A percentile compares a stretch with the other conserved stretches of the same genome.
Evolutionary conservation across 345 rosid genomes (phyloP).

Genomic region (Pistacia integerrima): DNA sequence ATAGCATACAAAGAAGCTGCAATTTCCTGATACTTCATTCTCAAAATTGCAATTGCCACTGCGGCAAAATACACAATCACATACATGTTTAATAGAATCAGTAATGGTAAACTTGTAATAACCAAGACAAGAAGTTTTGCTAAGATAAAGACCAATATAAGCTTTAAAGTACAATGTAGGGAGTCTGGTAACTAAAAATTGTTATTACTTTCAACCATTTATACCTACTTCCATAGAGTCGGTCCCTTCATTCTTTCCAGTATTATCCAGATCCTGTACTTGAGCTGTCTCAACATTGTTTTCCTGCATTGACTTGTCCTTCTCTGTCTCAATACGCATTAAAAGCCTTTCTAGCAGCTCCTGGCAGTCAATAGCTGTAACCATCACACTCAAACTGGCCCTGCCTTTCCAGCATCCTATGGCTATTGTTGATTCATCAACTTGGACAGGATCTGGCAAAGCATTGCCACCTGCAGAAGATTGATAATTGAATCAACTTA

Average conservation of each 20-base stretch:
- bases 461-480: conserved; percentile 40
- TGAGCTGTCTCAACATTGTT: conserved; percentile 18
- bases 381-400: conserved; percentile 82
- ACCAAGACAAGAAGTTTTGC: neutral
- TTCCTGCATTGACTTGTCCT: conserved; percentile 29
- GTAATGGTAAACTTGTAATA: neutral
- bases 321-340: conserved; percentile 36
- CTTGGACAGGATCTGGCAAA: conserved; percentile 34
- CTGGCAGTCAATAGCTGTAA: conserved; percentile 75
- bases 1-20: neutral
- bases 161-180: neutral
- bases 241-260: conserved; percentile 15
- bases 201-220: conserved; percentile 3
- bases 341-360: conserved; percentile 74
- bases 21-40: neutral
- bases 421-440: conserved; percentile 61
- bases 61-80: neutral
- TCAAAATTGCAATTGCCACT: neutral
- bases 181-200: neutral
- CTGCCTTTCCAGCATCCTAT: conserved; percentile 96
- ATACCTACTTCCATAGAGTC: neutral
- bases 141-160: neutral
- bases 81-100: neutral
- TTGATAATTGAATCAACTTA: neutral
- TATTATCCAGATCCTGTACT: conserved; percentile 29